Base-by-base conservation (phyloP, 441 rosid genomes). In the Manihot esculenta region DNA sequence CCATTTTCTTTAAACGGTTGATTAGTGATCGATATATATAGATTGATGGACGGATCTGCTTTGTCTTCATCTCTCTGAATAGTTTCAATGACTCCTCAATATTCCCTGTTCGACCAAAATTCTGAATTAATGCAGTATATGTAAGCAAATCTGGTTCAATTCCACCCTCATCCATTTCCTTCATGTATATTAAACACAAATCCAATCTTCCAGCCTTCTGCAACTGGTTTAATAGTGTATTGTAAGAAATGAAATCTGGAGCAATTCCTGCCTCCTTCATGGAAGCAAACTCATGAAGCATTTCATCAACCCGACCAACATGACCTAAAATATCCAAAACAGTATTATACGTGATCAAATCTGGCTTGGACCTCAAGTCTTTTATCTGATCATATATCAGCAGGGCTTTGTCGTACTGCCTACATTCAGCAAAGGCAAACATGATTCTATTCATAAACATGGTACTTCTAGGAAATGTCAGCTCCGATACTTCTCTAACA, bases 131-230 rank as follows among this genome's bases (percentile, higher is more conserved):
- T 24, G 94, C 92, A 2, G 89, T 89, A 73, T 89, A 93, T 30
- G 94, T 88, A 55, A 93, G 95, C 79, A 93, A 81, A 83, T 93
- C 96, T 0, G 91, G 88, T 67, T 79, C 83, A 56, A 87, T 72
- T 53, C 93, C 90, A 58, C 77, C 58, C 70, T 76, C 80, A 53
- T 54, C 66, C 98, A 93, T 93, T 70, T 89, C 93, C 62, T 65
- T 76, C 77, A 80, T 82, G 68, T 84, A 65, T 49, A 76, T 78
- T 74, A 79, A 70, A 74, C 92, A 89, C 83, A 82, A 72, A 79
- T 87, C 97, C 44, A 87, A 75, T 66, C 88, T 84, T 70, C 98
- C 94, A 42, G 84, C 81, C 84, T 84, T 91, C 77, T 85, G 81
- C 79, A 87, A 70, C 71, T 84, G 86, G 71, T 89, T 87, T 68